Conservation (phyloP, 108 stramenopile species). For the Nitzschia palea region DNA sequence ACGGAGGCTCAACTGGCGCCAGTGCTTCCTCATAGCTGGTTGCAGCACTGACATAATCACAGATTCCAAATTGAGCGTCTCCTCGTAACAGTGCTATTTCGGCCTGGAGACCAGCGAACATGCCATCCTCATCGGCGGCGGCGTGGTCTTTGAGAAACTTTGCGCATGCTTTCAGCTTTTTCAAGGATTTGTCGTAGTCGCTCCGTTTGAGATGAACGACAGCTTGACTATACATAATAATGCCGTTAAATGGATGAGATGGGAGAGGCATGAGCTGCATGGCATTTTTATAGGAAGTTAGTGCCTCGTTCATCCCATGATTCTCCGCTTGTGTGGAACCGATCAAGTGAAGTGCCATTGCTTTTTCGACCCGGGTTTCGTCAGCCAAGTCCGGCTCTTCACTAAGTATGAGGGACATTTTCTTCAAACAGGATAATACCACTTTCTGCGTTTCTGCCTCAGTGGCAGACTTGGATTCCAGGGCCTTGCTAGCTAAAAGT, state of each 20-base stretch:
- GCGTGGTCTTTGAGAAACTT: neutral
- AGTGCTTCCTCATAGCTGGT: slow-evolving; percentile 35
- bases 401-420: slow-evolving; percentile 1
- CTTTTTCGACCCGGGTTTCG: slow-evolving; percentile 32
- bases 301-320: slow-evolving; percentile 35
- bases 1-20: slow-evolving; percentile 14
- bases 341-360: slow-evolving; percentile 40
- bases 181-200: slow-evolving; percentile 37
- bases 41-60: slow-evolving; percentile 50
- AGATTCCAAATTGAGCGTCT: slow-evolving; percentile 29
- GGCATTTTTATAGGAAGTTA: slow-evolving; percentile 43
- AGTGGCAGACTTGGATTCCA: slow-evolving; percentile 3
- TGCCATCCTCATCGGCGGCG: neutral
- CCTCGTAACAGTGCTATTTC: slow-evolving; percentile 34
- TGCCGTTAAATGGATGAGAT: slow-evolving; percentile 33
- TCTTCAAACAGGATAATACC: slow-evolving; percentile 13
- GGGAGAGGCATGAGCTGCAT: slow-evolving; percentile 36
- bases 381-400: slow-evolving; percentile 13
- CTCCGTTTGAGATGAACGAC: slow-evolving; percentile 30
- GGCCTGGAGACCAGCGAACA: slow-evolving; percentile 19
- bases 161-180: slow-evolving; percentile 28
- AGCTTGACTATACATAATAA: slow-evolving; percentile 41
- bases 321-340: slow-evolving; percentile 46
- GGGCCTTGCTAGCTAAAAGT: slow-evolving; percentile 2
- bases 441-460: slow-evolving; percentile 13